Base-by-base conservation (phyloP, 2,329 filamentous ascomycete species). In the Phialocephala subalpina region DNA sequence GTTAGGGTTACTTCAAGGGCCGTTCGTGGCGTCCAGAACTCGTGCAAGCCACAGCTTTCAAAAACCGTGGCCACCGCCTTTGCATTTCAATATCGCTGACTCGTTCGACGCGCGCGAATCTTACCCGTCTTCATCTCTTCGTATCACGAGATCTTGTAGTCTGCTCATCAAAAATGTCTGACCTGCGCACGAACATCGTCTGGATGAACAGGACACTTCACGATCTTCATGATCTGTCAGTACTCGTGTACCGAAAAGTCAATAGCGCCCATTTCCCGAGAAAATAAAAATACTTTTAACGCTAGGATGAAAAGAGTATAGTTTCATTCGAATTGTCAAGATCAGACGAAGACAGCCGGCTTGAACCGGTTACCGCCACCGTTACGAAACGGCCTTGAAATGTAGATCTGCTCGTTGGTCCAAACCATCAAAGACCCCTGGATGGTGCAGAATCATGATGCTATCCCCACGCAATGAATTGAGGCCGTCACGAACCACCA, bases 331-430 rank as follows among this genome's bases (percentile, higher is more conserved):
- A 33, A 14, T 33, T 14, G n/a, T 47, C 16, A 16, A 62, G 42
- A 60, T 62, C 60, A 49, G 60, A 62, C 40, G 60, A 62, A 62
- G 60, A 9, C 27, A 55, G 18, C 49, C 49, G 12, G 25, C 2
- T n/a, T 27, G 20, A 16, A 5, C 11, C 27, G 35, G 33, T 8
- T n/a, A 22, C 20, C 22, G 25, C 60, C 36, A 62, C 60, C 60
- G 47, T 62, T 61, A 38, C 42, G 29, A 53, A 52, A 52, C 20
- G 14, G 58, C 11, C 12, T 55, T 11, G 38, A 27, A 45, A 56
- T 62, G n/a, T 27, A 62, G 29, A 38, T 7, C 14, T 18, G 60
- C 20, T 57, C 35, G 29, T 61, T 61, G 47, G 59, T 18, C 45
- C 9, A 52, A 33, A 25, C 16, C 16, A 6, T 42, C 40, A 16